phyloP scores from a whole-genome alignment of 2,329 filamentous ascomycete species.

The Penicillium sp. region DNA sequence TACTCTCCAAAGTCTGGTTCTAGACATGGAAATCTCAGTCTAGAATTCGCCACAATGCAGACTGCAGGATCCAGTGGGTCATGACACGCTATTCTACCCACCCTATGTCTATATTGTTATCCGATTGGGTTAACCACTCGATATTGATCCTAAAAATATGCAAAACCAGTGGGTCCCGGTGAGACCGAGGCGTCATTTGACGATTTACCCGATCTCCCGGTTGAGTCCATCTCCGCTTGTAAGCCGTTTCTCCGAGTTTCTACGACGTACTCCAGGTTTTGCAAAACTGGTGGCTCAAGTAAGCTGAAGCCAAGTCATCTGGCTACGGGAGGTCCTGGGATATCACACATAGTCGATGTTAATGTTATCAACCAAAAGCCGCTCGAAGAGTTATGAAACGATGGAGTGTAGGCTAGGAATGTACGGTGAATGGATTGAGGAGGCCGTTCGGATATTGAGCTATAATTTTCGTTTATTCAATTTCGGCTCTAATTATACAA shows the following conservation, averaged over 20 bases:
- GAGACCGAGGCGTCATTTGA: not conserved
- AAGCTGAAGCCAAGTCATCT: no score
- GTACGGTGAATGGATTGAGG: no score
- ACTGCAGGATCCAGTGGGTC: slow-evolving; percentile 18
- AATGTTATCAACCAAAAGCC: no score
- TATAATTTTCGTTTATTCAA: no score
- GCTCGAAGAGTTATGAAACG: no score
- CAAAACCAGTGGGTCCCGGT: slow-evolving; percentile 1
- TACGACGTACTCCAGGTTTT: no score
- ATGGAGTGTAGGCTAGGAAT: no score
- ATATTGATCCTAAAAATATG: slow-evolving; percentile 10
- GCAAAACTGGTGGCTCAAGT: no score
- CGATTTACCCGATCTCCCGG: slow-evolving; percentile 13
- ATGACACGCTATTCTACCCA: slow-evolving; percentile 23
- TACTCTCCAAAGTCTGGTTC: slow-evolving; percentile 2
- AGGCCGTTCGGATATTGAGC: no score
- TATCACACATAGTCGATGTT: no score
- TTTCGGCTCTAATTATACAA: no score
- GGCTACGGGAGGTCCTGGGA: no score
- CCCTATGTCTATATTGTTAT: not conserved
- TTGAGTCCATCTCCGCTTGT: slow-evolving; percentile 1
- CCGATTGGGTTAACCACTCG: not conserved
- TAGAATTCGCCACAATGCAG: slow-evolving; percentile 23
- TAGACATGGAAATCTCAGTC: slow-evolving; percentile 10
- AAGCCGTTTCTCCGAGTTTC: not conserved